A percentile compares a stretch with the other conserved stretches of the same genome.
These are phyloP conservation scores for Aureobasidium sp. DNA, from an alignment of 2,329 filamentous ascomycete genomes.

Conservation along the genomic window DNA sequence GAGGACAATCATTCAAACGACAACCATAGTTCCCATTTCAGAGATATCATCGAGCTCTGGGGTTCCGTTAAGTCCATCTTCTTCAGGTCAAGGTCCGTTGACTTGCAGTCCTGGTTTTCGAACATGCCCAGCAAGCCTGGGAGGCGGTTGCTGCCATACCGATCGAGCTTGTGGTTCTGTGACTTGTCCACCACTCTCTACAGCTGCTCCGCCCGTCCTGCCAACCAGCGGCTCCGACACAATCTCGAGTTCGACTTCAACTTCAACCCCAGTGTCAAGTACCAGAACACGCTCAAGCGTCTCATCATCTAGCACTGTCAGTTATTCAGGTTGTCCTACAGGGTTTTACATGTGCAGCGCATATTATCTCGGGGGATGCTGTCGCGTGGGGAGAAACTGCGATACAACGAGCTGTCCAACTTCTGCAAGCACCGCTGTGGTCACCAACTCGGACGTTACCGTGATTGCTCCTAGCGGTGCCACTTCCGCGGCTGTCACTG, in stretches of 20 bases:
- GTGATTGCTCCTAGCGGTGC: slow-evolving; percentile 43
- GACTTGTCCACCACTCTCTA: slow-evolving; percentile 7
- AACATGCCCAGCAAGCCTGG: slow-evolving; percentile 40
- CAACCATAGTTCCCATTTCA: slow-evolving; percentile 14
- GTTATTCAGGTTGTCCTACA: slow-evolving; percentile 59
- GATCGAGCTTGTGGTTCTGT: slow-evolving; percentile 37
- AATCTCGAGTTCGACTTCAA: slow-evolving; percentile 27
- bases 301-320: slow-evolving; percentile 17
- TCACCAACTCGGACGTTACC: slow-evolving; percentile 59
- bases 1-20: slow-evolving; percentile 19
- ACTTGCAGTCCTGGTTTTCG: slow-evolving; percentile 40
- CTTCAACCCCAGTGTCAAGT: not conserved
- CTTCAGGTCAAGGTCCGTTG: slow-evolving; percentile 12
- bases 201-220: slow-evolving; percentile 27
- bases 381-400: slow-evolving; percentile 80
- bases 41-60: not conserved
- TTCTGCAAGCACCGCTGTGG: slow-evolving; percentile 54
- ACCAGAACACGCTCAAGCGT: slow-evolving; percentile 16
- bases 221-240: slow-evolving; percentile 35
- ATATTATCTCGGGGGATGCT: slow-evolving; percentile 75
- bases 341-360: slow-evolving; percentile 90
- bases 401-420: slow-evolving; percentile 70
- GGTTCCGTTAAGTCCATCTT: slow-evolving; percentile 14
- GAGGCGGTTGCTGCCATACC: slow-evolving; percentile 44
- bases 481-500: slow-evolving; percentile 16